Percentiles rank a stretch among this genome's conserved stretches.
Conservation (phyloP, 2,329 filamentous ascomycete species). For the Chaetomiaceae sp. region DNA sequence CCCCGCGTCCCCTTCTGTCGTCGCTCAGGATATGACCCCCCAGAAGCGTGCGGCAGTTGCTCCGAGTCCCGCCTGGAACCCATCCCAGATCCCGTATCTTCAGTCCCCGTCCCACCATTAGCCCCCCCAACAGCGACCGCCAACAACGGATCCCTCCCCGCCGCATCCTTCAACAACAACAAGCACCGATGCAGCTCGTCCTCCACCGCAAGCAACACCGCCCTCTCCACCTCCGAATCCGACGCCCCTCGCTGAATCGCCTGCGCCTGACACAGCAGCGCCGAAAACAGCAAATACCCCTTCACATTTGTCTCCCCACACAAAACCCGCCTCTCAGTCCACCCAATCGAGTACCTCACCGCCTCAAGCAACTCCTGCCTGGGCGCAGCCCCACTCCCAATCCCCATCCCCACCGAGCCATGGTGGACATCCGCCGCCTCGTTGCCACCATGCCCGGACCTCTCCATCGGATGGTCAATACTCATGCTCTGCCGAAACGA, state of each 20-base stretch:
- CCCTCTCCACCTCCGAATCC: conserved; percentile 31
- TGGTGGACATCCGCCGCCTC: conserved; percentile 13
- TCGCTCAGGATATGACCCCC: neutral
- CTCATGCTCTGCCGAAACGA: conserved; percentile 25
- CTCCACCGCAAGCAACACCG: conserved; percentile 29
- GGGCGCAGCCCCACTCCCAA: conserved; percentile 29
- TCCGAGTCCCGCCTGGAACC: conserved; percentile 27
- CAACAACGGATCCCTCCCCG: conserved; percentile 22
- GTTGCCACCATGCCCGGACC: conserved; percentile 29
- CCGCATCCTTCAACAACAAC: conserved; percentile 33
- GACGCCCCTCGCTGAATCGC: conserved; percentile 28
- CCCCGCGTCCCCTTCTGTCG: conserved; percentile 6
- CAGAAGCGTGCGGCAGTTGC: neutral
- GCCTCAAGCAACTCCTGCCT: conserved; percentile 42
- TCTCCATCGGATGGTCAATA: conserved; percentile 20
- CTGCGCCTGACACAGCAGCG: conserved; percentile 36
- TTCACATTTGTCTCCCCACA: conserved; percentile 54
- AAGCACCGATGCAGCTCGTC: conserved; percentile 30
- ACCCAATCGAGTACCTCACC: conserved; percentile 40
- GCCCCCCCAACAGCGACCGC: neutral
- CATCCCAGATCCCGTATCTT: conserved; percentile 13
- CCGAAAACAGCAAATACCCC: conserved; percentile 42
- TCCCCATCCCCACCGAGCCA: conserved; percentile 16
- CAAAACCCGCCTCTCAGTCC: conserved; percentile 38
- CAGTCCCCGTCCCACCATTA: conserved; percentile 8